Percentiles rank a stretch among this genome's conserved stretches.
Evolutionary conservation across 2,329 filamentous ascomycete species (phyloP).

Genomic region (Fusarium tupiense): DNA sequence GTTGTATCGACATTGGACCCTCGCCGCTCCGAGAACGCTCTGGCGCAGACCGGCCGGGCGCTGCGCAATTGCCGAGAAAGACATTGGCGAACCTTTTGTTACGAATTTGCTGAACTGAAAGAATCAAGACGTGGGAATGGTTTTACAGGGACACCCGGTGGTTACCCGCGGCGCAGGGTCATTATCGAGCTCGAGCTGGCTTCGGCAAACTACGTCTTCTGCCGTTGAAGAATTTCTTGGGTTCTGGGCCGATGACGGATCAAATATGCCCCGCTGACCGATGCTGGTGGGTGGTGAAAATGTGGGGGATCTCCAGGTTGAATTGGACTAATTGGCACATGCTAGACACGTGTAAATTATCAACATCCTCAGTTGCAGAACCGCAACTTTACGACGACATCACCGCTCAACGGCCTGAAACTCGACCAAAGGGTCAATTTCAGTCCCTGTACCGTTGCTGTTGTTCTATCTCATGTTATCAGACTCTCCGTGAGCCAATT

Average conservation of each 20-base stretch:
- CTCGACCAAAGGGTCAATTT: not conserved
- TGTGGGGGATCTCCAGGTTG: not conserved
- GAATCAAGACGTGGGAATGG: not conserved
- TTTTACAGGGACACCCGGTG: constrained; percentile 17
- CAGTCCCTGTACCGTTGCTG: not conserved
- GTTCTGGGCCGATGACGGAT: constrained; percentile 37
- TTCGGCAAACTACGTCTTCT: not conserved
- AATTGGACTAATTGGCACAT: not conserved
- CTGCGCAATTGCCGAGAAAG: constrained; percentile 30
- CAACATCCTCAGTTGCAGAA: not conserved
- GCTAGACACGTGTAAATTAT: constrained; percentile 18
- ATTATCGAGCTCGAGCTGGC: constrained; percentile 38
- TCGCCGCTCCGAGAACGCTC: constrained; percentile 33
- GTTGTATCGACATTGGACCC: constrained; percentile 41
- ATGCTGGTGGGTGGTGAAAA: constrained; percentile 1
- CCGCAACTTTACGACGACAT: constrained; percentile 3
- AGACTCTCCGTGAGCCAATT: constrained; percentile 44
- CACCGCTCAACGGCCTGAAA: not conserved
- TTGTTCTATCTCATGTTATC: constrained; percentile 32
- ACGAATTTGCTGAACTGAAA: not conserved
- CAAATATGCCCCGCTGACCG: constrained; percentile 28
- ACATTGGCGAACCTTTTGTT: constrained; percentile 23
- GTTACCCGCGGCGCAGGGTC: constrained; percentile 40
- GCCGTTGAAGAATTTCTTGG: constrained; percentile 40
- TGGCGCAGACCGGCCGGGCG: constrained; percentile 36